A percentile compares a stretch with the other conserved stretches of the same genome.
phyloP scores from a whole-genome alignment of 345 rosid species.

The Adansonia digitata region DNA sequence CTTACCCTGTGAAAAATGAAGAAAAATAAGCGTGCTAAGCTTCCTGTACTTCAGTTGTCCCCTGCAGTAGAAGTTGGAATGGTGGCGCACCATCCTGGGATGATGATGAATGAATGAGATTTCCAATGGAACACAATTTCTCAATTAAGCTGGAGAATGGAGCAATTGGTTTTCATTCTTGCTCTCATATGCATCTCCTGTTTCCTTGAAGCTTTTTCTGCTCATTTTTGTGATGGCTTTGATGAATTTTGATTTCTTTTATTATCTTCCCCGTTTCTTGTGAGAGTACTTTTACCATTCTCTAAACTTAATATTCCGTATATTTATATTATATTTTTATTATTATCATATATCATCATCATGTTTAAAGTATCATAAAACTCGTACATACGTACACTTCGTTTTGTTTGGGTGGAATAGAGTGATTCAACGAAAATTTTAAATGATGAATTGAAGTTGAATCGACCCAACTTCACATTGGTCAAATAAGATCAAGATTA shows the following conservation, averaged over 20 bases:
- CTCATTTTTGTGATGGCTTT: background rate
- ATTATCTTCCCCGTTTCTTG: background rate
- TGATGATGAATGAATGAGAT: constrained; percentile 19
- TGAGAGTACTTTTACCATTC: no score
- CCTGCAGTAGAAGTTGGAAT: constrained; percentile 52
- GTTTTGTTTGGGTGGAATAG: no score
- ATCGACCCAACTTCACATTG: no score
- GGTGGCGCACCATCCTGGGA: constrained; percentile 79
- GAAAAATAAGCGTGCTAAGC: constrained; percentile 33
- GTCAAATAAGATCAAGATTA: no score
- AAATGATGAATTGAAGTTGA: no score
- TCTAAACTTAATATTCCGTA: no score
- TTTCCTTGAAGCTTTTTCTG: background rate
- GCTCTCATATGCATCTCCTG: background rate
- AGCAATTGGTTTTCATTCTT: background rate
- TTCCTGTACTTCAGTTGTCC: constrained; percentile 25
- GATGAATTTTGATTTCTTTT: background rate
- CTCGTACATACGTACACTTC: no score
- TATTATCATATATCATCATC: no score
- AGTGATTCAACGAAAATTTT: no score
- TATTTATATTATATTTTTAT: no score
- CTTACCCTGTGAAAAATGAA: constrained; percentile 38
- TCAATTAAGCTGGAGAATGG: background rate
- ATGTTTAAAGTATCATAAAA: no score
- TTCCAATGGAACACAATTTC: background rate